Base-by-base conservation (phyloP, 345 rosid species). In the Dovyalis caffra region DNA sequence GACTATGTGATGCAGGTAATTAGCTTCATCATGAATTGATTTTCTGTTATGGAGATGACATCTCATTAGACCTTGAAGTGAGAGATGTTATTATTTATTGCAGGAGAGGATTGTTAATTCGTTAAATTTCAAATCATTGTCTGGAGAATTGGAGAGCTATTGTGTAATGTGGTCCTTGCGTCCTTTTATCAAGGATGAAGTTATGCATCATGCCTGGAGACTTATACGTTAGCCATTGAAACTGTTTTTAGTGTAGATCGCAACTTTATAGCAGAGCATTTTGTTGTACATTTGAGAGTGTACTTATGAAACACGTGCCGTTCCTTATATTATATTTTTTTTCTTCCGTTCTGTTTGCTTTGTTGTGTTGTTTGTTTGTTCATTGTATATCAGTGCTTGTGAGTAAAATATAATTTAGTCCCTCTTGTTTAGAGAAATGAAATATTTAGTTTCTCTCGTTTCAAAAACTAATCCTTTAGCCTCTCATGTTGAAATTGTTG, bases 101-200 rank as follows among this genome's bases (percentile, higher is more conserved):
- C 93, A 91, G 97, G 95, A 88, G 71, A 90, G 77, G 76, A 90
- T 94, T 66, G 86, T 91, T 68, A 77, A 68, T 64, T 84, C 92
- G 8, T 80, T 94, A 31, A 88, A 81, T 78, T 83, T 92, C 80
- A 90, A 84, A 81, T 73, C 87, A 69, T 76, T 86, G 4, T 73
- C 88, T 1, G 87, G 68, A 69, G 97, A 89, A 69, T 70, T 94
- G 64, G 90, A 88, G 80, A 80, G 87, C 82, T 94, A 92, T 72
- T 79, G 84, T 75, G 56, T 87, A 49, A 86, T 94, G 95, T 94
- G 98, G 97, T 89, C 95, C 16, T 74, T 94, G 81, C 90, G 82
- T 32, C 97, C 97, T 26, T 94, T 73, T 74, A 62, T 90, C 25
- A 78, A 88, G 29, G 98, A 91, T 58, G 89, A 87, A 77, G 78